phyloP scores from a whole-genome alignment of 371 early-diverging fungal species.

The Mortierella sp. region DNA sequence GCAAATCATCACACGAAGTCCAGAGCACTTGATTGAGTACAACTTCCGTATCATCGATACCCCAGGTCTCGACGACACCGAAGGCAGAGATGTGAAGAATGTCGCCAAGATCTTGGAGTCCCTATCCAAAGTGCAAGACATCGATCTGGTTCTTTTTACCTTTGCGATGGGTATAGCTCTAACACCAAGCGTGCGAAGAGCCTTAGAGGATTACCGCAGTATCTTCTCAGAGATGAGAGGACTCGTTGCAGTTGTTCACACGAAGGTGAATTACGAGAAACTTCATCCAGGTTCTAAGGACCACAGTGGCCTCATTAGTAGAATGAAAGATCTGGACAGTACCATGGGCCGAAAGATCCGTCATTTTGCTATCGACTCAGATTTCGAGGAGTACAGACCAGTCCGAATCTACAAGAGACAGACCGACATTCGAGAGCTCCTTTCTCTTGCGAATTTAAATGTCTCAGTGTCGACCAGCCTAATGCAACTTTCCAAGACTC shows the following conservation, averaged over 20 bases:
- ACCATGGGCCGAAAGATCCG: constrained; percentile 9
- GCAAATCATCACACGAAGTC: too few relatives aligned
- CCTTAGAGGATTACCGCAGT: constrained; percentile 10
- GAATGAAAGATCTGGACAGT: neutral
- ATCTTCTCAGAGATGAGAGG: constrained; percentile 16
- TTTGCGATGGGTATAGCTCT: neutral
- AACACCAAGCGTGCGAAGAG: constrained; percentile 2
- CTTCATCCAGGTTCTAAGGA: neutral
- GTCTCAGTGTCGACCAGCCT: neutral
- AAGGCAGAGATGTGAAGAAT: constrained; percentile 4
- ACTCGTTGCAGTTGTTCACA: constrained; percentile 12
- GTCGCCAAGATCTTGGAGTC: constrained; percentile 10
- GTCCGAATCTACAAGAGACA: neutral
- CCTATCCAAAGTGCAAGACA: neutral
- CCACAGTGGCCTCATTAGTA: neutral
- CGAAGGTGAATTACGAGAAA: neutral
- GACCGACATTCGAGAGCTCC: constrained; percentile 7
- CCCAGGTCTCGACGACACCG: constrained; percentile 7
- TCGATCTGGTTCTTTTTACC: constrained; percentile 6
- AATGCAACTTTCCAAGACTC: constrained; percentile 13
- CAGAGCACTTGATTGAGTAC: too few relatives aligned
- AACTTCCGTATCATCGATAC: constrained; percentile 7
- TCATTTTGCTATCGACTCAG: constrained; percentile 9
- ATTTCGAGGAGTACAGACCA: constrained; percentile 13
- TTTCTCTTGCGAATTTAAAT: constrained; percentile 4